Evolutionary conservation across 495 filamentous ascomycete species (phyloP).

Genomic region (Neurospora cerealis): DNA sequence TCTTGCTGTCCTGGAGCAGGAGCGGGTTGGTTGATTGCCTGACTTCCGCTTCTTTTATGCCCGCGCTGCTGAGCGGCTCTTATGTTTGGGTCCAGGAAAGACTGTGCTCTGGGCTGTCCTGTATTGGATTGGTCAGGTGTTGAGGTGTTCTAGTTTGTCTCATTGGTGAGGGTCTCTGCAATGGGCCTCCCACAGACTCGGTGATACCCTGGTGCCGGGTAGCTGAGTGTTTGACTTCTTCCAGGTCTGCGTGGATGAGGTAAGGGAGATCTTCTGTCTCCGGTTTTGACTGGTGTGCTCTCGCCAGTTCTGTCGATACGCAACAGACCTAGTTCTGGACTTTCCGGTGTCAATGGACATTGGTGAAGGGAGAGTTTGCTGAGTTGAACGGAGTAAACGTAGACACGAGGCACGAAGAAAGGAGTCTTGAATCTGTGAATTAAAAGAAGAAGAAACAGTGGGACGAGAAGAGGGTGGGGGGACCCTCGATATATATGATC

Average conservation of each 20-base stretch:
- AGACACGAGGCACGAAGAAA: background rate
- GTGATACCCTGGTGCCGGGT: background rate
- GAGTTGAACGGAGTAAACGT: background rate
- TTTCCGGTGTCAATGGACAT: background rate
- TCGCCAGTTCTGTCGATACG: background rate
- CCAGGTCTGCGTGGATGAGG: background rate
- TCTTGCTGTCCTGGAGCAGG: too few relatives aligned
- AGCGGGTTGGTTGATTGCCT: background rate
- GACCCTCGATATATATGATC: background rate
- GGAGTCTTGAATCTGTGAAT: background rate
- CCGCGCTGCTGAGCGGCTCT: background rate
- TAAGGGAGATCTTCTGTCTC: background rate
- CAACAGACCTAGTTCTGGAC: background rate
- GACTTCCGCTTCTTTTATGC: background rate
- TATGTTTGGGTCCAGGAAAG: background rate
- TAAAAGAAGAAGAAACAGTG: background rate
- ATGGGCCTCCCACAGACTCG: background rate
- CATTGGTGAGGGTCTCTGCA: background rate
- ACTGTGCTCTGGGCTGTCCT: background rate
- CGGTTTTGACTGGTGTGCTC: background rate
- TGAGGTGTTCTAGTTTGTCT: background rate
- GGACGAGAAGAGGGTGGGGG: background rate
- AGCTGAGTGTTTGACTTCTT: background rate
- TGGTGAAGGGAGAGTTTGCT: background rate
- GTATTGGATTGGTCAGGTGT: background rate